A percentile compares a stretch with the other conserved stretches of the same genome.
phyloP scores from a whole-genome alignment of 176 grass and related monocot species.

The Carex scoparia region DNA sequence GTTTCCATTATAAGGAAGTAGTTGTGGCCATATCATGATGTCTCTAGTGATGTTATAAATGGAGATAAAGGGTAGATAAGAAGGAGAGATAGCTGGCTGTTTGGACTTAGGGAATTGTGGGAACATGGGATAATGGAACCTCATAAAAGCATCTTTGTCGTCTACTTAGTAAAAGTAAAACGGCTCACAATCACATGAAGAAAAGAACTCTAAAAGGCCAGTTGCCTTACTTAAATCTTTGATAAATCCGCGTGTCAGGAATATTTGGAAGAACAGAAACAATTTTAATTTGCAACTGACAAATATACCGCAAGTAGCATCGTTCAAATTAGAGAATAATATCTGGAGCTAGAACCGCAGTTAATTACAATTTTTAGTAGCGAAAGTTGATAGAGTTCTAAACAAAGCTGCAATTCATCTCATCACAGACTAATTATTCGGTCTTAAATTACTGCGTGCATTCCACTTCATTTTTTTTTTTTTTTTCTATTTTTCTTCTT shows the following conservation, averaged over 20 bases:
- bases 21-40: not conserved
- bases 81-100: not conserved
- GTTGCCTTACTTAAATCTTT: not conserved
- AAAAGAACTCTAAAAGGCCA: not conserved
- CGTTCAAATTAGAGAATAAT: not conserved
- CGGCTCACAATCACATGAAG: not conserved
- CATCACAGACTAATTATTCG: not conserved
- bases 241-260: not conserved
- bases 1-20: not conserved
- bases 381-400: not conserved
- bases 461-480: not conserved
- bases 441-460: not conserved
- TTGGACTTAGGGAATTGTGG: not conserved
- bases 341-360: not conserved
- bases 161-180: conserved; percentile 2
- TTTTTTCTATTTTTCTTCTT: not conserved
- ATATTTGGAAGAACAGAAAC: conserved; percentile 19
- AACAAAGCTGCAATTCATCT: not conserved
- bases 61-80: not conserved
- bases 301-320: not conserved
- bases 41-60: not conserved
- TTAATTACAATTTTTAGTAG: not conserved
- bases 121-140: conserved; percentile 22
- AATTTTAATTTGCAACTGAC: not conserved
- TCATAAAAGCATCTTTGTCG: conserved; percentile 15